Conservation (phyloP, 495 filamentous ascomycete genomes). For the Aspergillus egyptiacus region DNA sequence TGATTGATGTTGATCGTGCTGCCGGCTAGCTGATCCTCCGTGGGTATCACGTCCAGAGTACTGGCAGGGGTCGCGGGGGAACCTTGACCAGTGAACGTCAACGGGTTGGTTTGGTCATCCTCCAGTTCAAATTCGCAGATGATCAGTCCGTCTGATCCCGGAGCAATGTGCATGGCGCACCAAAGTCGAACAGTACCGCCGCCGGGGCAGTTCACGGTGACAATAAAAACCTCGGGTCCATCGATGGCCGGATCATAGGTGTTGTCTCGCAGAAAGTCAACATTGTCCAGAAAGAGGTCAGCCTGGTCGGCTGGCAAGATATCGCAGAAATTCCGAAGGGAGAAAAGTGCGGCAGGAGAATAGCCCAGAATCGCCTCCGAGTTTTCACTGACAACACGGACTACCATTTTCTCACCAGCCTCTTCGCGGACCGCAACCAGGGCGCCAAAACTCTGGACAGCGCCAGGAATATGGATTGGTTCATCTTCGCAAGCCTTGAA, state of each 20-base stretch:
- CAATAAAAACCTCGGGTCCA: conserved; percentile 81
- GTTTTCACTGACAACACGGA: conserved; percentile 85
- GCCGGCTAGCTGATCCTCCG: conserved; percentile 63
- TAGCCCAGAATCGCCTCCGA: conserved; percentile 71
- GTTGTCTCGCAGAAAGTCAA: conserved; percentile 81
- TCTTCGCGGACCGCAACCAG: conserved; percentile 73
- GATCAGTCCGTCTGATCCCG: conserved; percentile 58
- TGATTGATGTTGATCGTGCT: conserved; percentile 64
- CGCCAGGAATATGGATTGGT: conserved; percentile 86
- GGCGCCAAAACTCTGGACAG: conserved; percentile 80
- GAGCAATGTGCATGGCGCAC: conserved; percentile 79
- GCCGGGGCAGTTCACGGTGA: conserved; percentile 55
- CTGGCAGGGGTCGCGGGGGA: conserved; percentile 61
- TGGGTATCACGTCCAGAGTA: conserved; percentile 64
- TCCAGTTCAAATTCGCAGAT: conserved; percentile 93
- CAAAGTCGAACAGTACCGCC: conserved; percentile 62
- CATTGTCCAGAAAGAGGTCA: conserved; percentile 75
- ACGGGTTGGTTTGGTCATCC: conserved; percentile 67
- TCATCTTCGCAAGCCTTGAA: conserved; percentile 88
- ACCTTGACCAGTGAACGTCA: conserved; percentile 51
- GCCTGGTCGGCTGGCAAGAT: conserved; percentile 77
- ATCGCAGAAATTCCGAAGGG: conserved; percentile 66
- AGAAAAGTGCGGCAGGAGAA: conserved; percentile 71
- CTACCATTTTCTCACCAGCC: conserved; percentile 57
- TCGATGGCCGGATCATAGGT: conserved; percentile 59